Conservation (phyloP, 495 filamentous ascomycete genomes). For the Talaromyces adpressus region DNA sequence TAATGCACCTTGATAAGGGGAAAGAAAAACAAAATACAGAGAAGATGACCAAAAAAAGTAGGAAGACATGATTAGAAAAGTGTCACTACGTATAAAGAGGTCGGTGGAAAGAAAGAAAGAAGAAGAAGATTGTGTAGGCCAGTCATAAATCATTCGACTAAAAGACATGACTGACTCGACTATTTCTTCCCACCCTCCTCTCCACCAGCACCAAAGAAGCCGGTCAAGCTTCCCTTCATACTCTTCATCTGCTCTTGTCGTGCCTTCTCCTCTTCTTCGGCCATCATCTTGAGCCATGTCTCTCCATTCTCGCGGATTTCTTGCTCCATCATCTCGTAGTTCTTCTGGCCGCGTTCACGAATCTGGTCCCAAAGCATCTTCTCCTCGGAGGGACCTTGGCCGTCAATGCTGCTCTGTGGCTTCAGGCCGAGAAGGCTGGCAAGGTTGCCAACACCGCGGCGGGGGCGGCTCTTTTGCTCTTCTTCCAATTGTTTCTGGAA, state of each 20-base stretch:
- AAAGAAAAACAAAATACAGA: not conserved
- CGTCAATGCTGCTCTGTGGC: slow-evolving; percentile 46
- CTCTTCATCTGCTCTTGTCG: slow-evolving; percentile 85
- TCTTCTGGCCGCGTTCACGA: slow-evolving; percentile 80
- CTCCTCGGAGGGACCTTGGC: slow-evolving; percentile 72
- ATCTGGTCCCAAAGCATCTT: slow-evolving; percentile 95
- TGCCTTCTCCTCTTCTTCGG: slow-evolving; percentile 72
- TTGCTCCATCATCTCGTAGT: slow-evolving; percentile 80
- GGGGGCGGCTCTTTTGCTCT: slow-evolving; percentile 57
- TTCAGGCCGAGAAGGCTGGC: slow-evolving; percentile 69
- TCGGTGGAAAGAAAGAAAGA: not conserved
- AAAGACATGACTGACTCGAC: not conserved
- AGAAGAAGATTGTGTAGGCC: not conserved
- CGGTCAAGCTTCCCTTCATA: slow-evolving; percentile 62
- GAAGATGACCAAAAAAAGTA: not conserved
- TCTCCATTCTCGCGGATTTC: slow-evolving; percentile 88
- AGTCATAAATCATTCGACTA: not conserved
- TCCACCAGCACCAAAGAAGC: slow-evolving; percentile 40
- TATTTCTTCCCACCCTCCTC: slow-evolving; percentile 3
- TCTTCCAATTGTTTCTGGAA: slow-evolving; percentile 71
- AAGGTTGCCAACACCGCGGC: slow-evolving; percentile 54
- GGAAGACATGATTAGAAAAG: not conserved
- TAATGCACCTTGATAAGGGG: not conserved
- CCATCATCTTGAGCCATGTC: slow-evolving; percentile 91
- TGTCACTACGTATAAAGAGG: not conserved